Evolutionary conservation across 2,329 filamentous ascomycete species (phyloP), one percentile per base, ranked within the genome.

Genomic region (Tolypocladium amazonense): DNA sequence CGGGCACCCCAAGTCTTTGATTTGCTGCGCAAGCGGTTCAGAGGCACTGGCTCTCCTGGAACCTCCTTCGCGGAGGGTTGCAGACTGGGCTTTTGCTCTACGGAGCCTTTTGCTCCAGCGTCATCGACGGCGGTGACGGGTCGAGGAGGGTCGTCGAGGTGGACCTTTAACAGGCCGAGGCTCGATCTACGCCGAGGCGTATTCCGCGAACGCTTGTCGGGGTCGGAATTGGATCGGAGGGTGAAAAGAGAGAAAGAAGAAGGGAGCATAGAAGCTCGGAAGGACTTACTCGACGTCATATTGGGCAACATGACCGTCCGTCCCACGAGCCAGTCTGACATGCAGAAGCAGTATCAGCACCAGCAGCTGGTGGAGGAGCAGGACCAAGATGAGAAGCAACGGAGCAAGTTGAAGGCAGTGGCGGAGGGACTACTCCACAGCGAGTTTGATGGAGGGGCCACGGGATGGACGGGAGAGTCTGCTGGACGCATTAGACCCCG

Each of bases 271-370:
- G 71, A 69, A 58, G 72, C 70, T 68, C 73, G 70, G 66, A 72
- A 70, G 63, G 73, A 77, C 75, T 77, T 79, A 75, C 73, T 74
- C 67, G 76, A 76, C 70, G 75, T 72, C 76, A 78, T 78, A 65
- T 66, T 73, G 72, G 71, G 71, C 68, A 70, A 69, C 61, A 68
- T 67, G 66, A 69, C 64, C 61, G 63, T 67, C 68, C 59, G 64
- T 63, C 68, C 39, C 67, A 66, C 66, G 66, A 59, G 58, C 61
- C 56, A 55, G 57, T 59, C 38, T 55, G 54, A 67, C 70, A 67
- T 69, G 66, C 69, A 70, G 67, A 63, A 53, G 50, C 50, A 53
- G 50, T 23, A n/a, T 53, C 50, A 53, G 30, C 50, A 35, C 30
- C 50, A 35, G 50, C 54, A 30, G 54, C 54, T 39, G 54, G 54